phyloP scores from a whole-genome alignment of 768 basidiomycete genomes.

The Mycena pura region DNA sequence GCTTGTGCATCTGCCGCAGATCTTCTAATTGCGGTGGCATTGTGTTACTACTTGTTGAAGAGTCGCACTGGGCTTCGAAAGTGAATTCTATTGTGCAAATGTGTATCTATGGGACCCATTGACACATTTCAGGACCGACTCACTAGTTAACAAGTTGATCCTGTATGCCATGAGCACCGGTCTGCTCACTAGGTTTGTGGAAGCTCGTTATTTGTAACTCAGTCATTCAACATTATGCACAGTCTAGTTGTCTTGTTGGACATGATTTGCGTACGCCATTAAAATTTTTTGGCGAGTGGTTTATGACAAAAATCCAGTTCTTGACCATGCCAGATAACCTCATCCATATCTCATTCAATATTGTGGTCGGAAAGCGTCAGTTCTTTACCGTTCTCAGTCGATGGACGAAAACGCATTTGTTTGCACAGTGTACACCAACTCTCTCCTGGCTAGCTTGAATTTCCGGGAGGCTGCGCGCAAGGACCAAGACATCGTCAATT shows the following conservation, averaged over 20 bases:
- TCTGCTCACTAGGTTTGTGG: slow-evolving; percentile 44
- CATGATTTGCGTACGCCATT: slow-evolving; percentile 8
- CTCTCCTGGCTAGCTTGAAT: slow-evolving; percentile 40
- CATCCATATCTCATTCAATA: slow-evolving; percentile 38
- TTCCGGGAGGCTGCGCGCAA: neutral
- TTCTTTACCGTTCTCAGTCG: neutral
- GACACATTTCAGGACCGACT: slow-evolving; percentile 45
- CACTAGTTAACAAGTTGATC: slow-evolving; percentile 51
- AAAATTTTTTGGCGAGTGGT: too few relatives aligned
- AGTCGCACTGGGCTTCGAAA: neutral
- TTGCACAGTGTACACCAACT: slow-evolving; percentile 46
- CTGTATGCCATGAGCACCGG: slow-evolving; percentile 58
- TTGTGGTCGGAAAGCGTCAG: slow-evolving; percentile 53
- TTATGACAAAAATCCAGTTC: neutral
- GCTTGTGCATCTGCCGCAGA: slow-evolving; percentile 11
- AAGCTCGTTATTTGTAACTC: neutral
- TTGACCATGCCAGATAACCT: slow-evolving; percentile 9
- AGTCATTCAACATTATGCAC: neutral
- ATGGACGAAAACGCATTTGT: neutral
- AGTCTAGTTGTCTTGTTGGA: slow-evolving; percentile 11
- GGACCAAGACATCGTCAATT: neutral
- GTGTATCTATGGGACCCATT: neutral
- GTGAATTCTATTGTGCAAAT: neutral
- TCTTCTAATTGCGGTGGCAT: neutral
- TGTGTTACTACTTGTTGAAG: slow-evolving; percentile 1